Evolutionary conservation across 2,329 filamentous ascomycete genomes (phyloP).

Genomic region (Thermochaetoides dissita): DNA sequence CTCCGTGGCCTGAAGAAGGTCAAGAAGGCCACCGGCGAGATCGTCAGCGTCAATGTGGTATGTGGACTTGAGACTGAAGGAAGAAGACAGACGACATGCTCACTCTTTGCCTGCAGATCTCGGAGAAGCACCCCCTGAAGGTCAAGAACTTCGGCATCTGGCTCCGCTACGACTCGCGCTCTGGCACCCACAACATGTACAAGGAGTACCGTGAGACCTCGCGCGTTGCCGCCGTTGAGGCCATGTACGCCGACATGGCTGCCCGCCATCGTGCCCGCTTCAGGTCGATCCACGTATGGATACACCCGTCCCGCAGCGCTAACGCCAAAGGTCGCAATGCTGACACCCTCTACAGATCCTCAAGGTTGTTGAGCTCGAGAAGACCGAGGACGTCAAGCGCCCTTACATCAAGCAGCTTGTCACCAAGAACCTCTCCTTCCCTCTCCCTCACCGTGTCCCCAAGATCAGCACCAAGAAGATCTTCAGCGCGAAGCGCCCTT

Average conservation of each 20-base stretch:
- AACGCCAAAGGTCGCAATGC: slow-evolving; percentile 6
- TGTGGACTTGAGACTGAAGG: slow-evolving; percentile 23
- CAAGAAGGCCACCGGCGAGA: slow-evolving; percentile 99
- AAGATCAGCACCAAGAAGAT: slow-evolving; percentile 76
- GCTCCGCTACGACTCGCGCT: slow-evolving; percentile 99
- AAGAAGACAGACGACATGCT: slow-evolving; percentile 3
- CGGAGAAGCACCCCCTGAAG: slow-evolving; percentile 97
- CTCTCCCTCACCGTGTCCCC: slow-evolving; percentile 88
- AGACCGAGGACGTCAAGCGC: slow-evolving; percentile 86
- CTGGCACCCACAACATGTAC: slow-evolving; percentile 99
- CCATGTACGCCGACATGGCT: slow-evolving; percentile 99
- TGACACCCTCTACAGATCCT: slow-evolving; percentile 56
- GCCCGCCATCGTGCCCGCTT: slow-evolving; percentile 97
- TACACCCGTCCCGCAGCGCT: slow-evolving; percentile 16
- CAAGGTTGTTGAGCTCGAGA: slow-evolving; percentile 94
- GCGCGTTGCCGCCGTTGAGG: slow-evolving; percentile 85
- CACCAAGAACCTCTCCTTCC: slow-evolving; percentile 91
- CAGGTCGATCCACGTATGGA: slow-evolving; percentile 89
- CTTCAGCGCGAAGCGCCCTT: slow-evolving; percentile 84
- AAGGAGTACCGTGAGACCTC: slow-evolving; percentile 99
- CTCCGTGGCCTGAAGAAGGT: slow-evolving; percentile 97
- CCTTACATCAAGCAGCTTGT: slow-evolving; percentile 99
- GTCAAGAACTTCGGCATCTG: slow-evolving; percentile 99
- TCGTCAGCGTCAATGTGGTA: slow-evolving; percentile 93
- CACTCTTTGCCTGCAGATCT: slow-evolving; percentile 47